These are phyloP conservation scores for Saksenaea vasiformis DNA, from an alignment of 371 early-diverging fungal genomes.

Conservation along the genomic window DNA sequence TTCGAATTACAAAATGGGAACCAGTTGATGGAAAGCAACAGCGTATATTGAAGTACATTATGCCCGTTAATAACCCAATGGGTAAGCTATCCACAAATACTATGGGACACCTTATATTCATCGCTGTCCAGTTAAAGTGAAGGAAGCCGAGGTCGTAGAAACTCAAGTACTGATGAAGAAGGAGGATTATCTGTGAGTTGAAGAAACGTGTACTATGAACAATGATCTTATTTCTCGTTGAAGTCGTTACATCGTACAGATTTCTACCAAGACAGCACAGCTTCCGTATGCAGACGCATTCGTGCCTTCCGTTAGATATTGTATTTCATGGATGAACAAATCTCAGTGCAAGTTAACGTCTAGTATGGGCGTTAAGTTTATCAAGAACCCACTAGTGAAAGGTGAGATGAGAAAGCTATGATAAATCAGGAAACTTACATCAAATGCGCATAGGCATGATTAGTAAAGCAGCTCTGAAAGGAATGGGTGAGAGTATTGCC, in stretches of 20 bases:
- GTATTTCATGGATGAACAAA: conserved; percentile 52
- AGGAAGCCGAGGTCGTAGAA: conserved; percentile 62
- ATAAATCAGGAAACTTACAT: not conserved
- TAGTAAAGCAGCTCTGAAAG: conserved; percentile 45
- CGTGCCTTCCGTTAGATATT: conserved; percentile 57
- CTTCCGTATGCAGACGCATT: conserved; percentile 66
- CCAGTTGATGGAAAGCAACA: conserved; percentile 34
- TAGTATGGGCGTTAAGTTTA: conserved; percentile 55
- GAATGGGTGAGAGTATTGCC: conserved; percentile 39
- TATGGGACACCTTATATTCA: not conserved
- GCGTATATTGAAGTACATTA: conserved; percentile 48
- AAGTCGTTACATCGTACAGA: conserved; percentile 46
- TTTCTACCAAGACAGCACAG: conserved; percentile 48
- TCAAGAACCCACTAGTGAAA: conserved; percentile 59
- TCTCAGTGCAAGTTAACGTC: conserved; percentile 49
- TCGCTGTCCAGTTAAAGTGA: conserved; percentile 42
- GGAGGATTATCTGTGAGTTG: conserved; percentile 50
- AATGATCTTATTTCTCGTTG: conserved; percentile 1
- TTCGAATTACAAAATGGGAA: conserved; percentile 46
- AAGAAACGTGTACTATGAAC: not conserved
- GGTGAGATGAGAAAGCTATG: conserved; percentile 19
- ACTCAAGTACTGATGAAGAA: conserved; percentile 51
- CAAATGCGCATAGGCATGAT: conserved; percentile 30
- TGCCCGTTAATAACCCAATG: conserved; percentile 59
- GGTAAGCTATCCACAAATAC: conserved; percentile 17